Base-by-base conservation (phyloP, 257 asterid species). In the Fraxinus americana region DNA sequence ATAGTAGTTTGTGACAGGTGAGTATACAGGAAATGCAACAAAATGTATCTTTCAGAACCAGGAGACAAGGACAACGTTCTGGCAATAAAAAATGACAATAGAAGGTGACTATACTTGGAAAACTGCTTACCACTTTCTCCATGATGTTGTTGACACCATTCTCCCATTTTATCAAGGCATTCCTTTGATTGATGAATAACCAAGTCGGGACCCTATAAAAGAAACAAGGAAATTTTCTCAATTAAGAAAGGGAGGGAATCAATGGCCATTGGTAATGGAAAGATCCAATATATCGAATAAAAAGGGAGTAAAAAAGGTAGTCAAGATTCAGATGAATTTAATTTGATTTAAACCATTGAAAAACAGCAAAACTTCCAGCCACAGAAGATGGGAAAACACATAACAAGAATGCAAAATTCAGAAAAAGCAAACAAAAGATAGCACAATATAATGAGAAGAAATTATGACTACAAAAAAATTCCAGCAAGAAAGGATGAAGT, bases 71-170 rank as follows among this genome's bases (percentile, higher is more conserved):
- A 63, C 17, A 63, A 25, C 4, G 19, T 63, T 63, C 32, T 25
- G 29, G 69, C 23, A 36, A 29, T 13, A 66, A 45, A 48, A 11
- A n/a, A 63, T 61, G 34, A 35, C 43, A 71, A 77, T 21, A 50
- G 79, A 75, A 69, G 78, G 72, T 34, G 35, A 77, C 43, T 67
- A 72, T 21, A 77, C 21, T 7, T 50, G 4, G 9, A 52, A 77
- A 81, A 80, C 77, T 45, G 77, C 88, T 77, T 85, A 93, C 99
- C 98, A 89, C 98, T 95, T 71, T 87, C 90, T 67, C 79, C 79
- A 84, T 93, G 99, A 87, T 95, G 99, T 75, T 87, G 87, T 84
- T 90, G 97, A 86, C 99, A 95, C 99, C 99, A 95, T 80, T 91
- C 90, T 72, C 98, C 98, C 99, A 95, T 95, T 74, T 84, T 85